Evolutionary conservation across 257 asterid genomes (phyloP), one percentile per base, ranked within the genome.

Genomic region (Nicotiana undulata): DNA sequence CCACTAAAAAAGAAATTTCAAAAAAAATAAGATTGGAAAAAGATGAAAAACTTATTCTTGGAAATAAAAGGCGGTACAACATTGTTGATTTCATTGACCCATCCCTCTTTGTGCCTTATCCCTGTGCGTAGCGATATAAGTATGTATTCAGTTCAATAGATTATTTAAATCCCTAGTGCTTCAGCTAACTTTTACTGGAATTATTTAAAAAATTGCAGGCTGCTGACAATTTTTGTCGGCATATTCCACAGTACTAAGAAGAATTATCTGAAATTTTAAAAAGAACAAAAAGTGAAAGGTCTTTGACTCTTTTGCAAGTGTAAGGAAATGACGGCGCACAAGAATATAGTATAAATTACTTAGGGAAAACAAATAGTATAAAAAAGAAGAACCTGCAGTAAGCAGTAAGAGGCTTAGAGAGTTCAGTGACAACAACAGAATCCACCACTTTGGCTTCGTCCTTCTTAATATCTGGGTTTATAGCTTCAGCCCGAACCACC

Each of bases 361-460:
- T 52, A 6, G n/a, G 55, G 5, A 24, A 40, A 56, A 15, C 13
- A 6, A 40, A 20, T 1, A 6, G 0, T 26, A 26, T 26, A 26
- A 7, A 13, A 49, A 22, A 7, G 11, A 24, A 13, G 28, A 76
- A 94, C 98, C 99, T 95, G 99, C 99, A 95, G 79, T 95, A 95
- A 24, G 99, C 86, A 77, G 98, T 93, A 85, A 92, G 87, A 24
- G 98, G 93, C 86, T 95, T 95, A 65, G 92, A 82, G 79, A 95
- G 96, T 52, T 95, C 94, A 26, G 97, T 79, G 79, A 87, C 89
- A 44, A 92, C 85, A 31, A 95, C 97, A 1, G 99, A 76, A 58
- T 95, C 99, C 70, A 95, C 99, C 40, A 93, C 99, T 90, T 95
- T 95, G 0, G 87, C 92, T 85, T 95, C 98, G 7, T 88, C 85